phyloP scores from a whole-genome alignment of 1,284 basidiomycete species.

The Heterobasidion occidentale region DNA sequence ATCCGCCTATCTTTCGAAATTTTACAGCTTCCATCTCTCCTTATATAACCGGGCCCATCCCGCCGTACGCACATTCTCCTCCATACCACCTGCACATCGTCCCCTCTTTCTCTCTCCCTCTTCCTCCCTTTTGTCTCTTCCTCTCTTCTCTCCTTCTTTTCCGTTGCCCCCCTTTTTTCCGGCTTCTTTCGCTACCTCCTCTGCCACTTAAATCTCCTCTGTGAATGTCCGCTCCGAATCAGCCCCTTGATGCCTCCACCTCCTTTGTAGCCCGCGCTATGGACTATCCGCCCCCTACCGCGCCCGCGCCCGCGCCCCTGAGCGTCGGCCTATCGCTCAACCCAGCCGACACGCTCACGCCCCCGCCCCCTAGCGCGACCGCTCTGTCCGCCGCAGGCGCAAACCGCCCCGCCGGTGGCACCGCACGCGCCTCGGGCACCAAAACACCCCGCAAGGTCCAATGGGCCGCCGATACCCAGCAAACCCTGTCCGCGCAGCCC shows the following conservation, averaged over 20 bases:
- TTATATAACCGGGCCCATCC: neutral
- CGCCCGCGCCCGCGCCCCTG: too few relatives aligned
- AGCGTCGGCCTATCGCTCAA: too few relatives aligned
- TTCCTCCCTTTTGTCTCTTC: neutral
- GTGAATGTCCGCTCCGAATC: neutral
- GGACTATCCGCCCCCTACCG: too few relatives aligned
- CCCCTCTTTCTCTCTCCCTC: neutral
- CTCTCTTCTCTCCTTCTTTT: neutral
- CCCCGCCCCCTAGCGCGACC: neutral
- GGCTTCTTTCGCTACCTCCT: neutral
- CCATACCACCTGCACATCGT: neutral
- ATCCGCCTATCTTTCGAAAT: too few relatives aligned
- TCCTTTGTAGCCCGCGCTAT: neutral
- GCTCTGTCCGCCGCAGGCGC: neutral
- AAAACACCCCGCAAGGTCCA: constrained; percentile 43
- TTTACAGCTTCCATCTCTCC: too few relatives aligned
- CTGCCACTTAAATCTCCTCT: neutral
- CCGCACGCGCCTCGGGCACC: constrained; percentile 9
- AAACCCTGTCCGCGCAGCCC: constrained; percentile 2
- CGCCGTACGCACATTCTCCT: neutral
- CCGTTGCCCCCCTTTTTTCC: neutral
- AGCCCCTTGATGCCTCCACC: too few relatives aligned
- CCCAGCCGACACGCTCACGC: neutral
- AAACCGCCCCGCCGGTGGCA: neutral
- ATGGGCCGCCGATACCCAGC: constrained; percentile 26